These are phyloP conservation scores for Fusarium subglutinans DNA, from an alignment of 2,329 filamentous ascomycete species.

Conservation along the genomic window DNA sequence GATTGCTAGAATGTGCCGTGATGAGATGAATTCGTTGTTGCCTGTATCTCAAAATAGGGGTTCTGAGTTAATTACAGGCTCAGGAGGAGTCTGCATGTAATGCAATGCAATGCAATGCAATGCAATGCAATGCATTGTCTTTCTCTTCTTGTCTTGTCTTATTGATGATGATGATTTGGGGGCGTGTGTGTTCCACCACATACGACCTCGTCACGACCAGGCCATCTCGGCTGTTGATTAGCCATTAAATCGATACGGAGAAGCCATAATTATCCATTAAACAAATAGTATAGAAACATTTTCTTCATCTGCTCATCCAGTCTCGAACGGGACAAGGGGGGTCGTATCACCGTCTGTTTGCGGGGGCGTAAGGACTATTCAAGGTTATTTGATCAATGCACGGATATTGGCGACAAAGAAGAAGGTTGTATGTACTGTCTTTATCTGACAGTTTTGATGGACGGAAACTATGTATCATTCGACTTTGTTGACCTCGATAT, in stretches of 20 bases:
- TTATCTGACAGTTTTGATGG: background rate
- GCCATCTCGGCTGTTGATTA: slow-evolving; percentile 25
- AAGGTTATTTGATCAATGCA: slow-evolving; percentile 28
- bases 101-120: slow-evolving; percentile 5
- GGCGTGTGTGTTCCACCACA: slow-evolving; percentile 1
- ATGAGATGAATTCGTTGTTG: background rate
- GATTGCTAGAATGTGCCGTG: background rate
- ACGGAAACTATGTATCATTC: background rate
- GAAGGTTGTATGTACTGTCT: background rate
- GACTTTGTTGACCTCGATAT: background rate
- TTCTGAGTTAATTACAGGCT: slow-evolving; percentile 12
- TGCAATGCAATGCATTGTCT: background rate
- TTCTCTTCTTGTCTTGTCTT: background rate
- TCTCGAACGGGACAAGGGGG: background rate
- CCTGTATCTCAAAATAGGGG: slow-evolving; percentile 4
- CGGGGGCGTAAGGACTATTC: slow-evolving; percentile 15
- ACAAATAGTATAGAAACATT: background rate
- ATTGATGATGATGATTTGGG: slow-evolving; percentile 1
- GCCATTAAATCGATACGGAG: slow-evolving; percentile 5
- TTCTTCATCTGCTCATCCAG: background rate
- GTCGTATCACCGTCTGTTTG: slow-evolving; percentile 9
- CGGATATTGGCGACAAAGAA: slow-evolving; percentile 12
- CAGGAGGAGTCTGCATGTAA: slow-evolving; percentile 1
- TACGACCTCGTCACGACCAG: slow-evolving; percentile 10
- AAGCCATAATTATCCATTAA: background rate